A percentile compares a stretch with the other conserved stretches of the same genome.
Evolutionary conservation across 192 early-diverging fungal genomes (phyloP).

Genomic region (Gigaspora rosea): DNA sequence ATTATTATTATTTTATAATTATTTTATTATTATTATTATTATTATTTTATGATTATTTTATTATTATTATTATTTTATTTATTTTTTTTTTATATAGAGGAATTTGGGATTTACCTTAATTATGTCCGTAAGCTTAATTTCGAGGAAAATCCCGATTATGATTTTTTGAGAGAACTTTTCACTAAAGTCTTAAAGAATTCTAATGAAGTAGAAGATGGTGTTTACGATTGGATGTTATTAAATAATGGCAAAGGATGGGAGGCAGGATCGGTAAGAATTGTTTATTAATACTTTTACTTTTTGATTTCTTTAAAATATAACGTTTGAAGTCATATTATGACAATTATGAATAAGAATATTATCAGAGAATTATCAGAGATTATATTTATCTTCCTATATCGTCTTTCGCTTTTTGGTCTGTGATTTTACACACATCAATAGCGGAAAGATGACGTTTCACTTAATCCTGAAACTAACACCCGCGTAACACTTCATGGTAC

Average conservation of each 20-base stretch:
- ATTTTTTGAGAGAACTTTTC: slow-evolving; percentile 85
- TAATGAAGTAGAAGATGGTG: slow-evolving; percentile 82
- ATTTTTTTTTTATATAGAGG: slow-evolving; percentile 52
- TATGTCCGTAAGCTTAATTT: slow-evolving; percentile 92
- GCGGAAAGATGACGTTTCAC: slow-evolving; percentile 31
- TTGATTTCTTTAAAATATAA: neutral
- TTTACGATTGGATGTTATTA: slow-evolving; percentile 91
- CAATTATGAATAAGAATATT: neutral
- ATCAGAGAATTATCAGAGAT: neutral
- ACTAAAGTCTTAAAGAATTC: slow-evolving; percentile 70
- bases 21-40: too few relatives aligned
- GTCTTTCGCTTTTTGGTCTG: slow-evolving; percentile 30
- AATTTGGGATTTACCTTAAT: slow-evolving; percentile 87
- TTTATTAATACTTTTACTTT: neutral
- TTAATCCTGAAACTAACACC: slow-evolving; percentile 30
- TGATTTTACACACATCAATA: slow-evolving; percentile 10
- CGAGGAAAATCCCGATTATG: slow-evolving; percentile 98
- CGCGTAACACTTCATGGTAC: slow-evolving; percentile 26
- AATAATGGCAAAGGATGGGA: slow-evolving; percentile 61
- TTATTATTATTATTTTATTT: neutral
- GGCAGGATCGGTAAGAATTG: slow-evolving; percentile 32
- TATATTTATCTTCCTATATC: neutral
- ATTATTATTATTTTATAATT: too few relatives aligned
- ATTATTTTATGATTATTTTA: too few relatives aligned
- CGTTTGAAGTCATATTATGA: neutral